A percentile compares a stretch with the other conserved stretches of the same genome.
Conservation (phyloP, 2,329 filamentous ascomycete genomes). For the Fusarium xylarioides region DNA sequence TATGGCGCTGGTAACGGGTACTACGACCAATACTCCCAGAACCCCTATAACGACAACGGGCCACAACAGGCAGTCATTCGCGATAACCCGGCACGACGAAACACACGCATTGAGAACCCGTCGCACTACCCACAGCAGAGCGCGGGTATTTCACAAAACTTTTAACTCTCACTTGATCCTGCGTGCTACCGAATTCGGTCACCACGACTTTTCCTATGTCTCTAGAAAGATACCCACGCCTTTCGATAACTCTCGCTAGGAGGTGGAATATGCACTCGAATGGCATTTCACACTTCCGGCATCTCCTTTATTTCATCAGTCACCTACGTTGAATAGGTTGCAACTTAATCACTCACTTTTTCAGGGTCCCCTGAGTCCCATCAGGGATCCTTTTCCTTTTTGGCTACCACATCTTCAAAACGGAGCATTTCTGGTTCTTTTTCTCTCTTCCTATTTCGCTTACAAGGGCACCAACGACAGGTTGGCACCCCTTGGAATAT, state of each 20-base stretch:
- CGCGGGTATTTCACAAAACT: conserved; percentile 96
- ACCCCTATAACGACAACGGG: conserved; percentile 61
- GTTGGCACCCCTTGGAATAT: conserved; percentile 15
- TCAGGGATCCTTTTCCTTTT: background rate
- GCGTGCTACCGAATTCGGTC: conserved; percentile 4
- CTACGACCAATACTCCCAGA: conserved; percentile 67
- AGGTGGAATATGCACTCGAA: conserved; percentile 39
- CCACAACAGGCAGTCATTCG: conserved; percentile 76
- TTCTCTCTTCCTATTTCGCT: background rate
- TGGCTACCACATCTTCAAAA: conserved; percentile 2
- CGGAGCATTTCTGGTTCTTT: conserved; percentile 4
- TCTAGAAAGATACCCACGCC: conserved; percentile 42
- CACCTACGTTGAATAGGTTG: background rate
- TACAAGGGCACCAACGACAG: conserved; percentile 16
- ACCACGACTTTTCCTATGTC: conserved; percentile 33
- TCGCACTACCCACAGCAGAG: conserved; percentile 91
- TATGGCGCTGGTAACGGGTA: conserved; percentile 61
- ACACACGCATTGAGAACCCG: conserved; percentile 93
- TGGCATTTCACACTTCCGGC: conserved; percentile 31
- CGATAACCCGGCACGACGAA: conserved; percentile 90
- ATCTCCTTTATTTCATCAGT: conserved; percentile 14
- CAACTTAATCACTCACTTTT: conserved; percentile 32
- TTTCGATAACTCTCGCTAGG: conserved; percentile 41
- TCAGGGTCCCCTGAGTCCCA: background rate
- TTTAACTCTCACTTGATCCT: conserved; percentile 61